Evolutionary conservation across 1,284 basidiomycete genomes (phyloP).

Genomic region (Porphyrellus sp.): DNA sequence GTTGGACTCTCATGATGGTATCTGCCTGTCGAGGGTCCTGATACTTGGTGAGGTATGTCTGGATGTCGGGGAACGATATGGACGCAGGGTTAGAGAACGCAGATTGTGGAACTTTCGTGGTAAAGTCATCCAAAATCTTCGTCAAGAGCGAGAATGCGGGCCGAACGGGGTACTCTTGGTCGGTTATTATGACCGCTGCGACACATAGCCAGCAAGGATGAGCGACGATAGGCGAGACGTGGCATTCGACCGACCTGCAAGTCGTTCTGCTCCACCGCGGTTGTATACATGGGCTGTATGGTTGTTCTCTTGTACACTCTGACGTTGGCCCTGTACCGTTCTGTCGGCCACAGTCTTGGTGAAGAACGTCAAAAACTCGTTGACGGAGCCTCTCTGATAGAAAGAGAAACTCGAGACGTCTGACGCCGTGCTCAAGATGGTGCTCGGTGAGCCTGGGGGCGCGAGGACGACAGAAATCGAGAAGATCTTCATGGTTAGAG

Average conservation of each 20-base stretch:
- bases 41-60: slow-evolving; percentile 86
- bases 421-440: slow-evolving; percentile 69
- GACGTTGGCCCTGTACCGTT: slow-evolving; percentile 82
- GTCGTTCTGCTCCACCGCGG: slow-evolving; percentile 71
- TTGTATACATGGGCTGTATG: slow-evolving; percentile 95
- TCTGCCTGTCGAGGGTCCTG: slow-evolving; percentile 98
- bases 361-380: slow-evolving; percentile 90
- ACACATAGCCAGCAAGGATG: slow-evolving; percentile 1
- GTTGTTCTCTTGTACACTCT: slow-evolving; percentile 93
- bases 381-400: slow-evolving; percentile 84
- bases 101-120: slow-evolving; percentile 71
- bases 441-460: slow-evolving; percentile 54
- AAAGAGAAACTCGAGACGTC: slow-evolving; percentile 94
- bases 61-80: slow-evolving; percentile 71
- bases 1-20: slow-evolving; percentile 97
- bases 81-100: slow-evolving; percentile 60
- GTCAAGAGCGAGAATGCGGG: slow-evolving; percentile 95
- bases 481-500: slow-evolving; percentile 66
- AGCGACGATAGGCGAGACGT: not conserved
- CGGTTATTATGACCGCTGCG: slow-evolving; percentile 87
- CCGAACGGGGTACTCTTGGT: slow-evolving; percentile 94
- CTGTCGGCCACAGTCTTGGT: slow-evolving; percentile 91
- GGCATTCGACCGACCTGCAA: slow-evolving; percentile 59
- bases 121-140: slow-evolving; percentile 94
- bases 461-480: slow-evolving; percentile 61